phyloP scores from a whole-genome alignment of 2,329 filamentous ascomycete genomes.

The Fusarium kyushuense region DNA sequence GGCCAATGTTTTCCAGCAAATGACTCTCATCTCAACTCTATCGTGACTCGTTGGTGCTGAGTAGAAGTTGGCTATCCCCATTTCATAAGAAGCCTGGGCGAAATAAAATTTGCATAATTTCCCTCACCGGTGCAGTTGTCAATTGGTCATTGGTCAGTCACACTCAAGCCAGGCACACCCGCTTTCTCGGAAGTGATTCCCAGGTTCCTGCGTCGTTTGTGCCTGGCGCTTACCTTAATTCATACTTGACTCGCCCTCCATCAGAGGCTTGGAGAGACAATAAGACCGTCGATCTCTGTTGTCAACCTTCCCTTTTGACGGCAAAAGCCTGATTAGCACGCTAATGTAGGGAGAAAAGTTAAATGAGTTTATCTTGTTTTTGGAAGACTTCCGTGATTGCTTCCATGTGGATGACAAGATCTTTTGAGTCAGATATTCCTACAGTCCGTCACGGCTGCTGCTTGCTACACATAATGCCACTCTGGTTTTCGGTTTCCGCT shows the following conservation, averaged over 20 bases:
- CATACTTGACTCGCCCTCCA: not conserved
- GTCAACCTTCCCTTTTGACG: conserved; percentile 8
- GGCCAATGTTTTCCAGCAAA: conserved; percentile 26
- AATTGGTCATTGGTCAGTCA: conserved; percentile 12
- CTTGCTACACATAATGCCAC: not conserved
- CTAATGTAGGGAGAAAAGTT: conserved; percentile 37
- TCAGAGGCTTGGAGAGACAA: conserved; percentile 8
- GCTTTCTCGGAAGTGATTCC: conserved; percentile 38
- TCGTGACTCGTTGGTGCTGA: conserved; percentile 10
- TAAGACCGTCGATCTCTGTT: conserved; percentile 20
- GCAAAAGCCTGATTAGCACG: conserved; percentile 15
- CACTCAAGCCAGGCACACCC: conserved; percentile 27
- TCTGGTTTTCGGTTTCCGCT: not conserved
- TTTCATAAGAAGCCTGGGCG: conserved; percentile 27
- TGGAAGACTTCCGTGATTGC: conserved; percentile 14
- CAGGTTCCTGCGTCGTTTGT: conserved; percentile 47
- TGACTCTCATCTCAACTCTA: conserved; percentile 7
- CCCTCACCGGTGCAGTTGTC: conserved; percentile 16
- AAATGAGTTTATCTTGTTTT: conserved; percentile 26
- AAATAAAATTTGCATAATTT: conserved; percentile 51
- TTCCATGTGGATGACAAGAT: not conserved
- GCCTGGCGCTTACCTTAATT: conserved; percentile 42
- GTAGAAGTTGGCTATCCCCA: not conserved
- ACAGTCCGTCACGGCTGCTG: not conserved
- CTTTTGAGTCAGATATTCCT: too few species aligned